Base-by-base conservation (phyloP, 257 asterid genomes). In the Pogostemon cablin region DNA sequence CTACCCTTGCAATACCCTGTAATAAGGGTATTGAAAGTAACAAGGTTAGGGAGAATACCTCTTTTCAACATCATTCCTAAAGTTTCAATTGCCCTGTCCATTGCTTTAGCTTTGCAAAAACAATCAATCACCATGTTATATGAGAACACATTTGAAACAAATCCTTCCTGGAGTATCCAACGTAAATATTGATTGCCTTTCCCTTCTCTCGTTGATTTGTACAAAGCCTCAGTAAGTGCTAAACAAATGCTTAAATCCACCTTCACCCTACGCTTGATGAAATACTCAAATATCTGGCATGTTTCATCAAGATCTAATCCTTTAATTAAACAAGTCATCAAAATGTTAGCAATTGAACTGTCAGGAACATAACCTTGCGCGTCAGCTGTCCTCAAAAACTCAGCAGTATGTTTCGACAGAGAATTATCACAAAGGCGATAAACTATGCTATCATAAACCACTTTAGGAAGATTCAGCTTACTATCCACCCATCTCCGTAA, bases 61-160 rank as follows among this genome's bases (percentile, higher is more conserved):
- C 85, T 84, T 69, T 79, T 63, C 59, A 54, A 77, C 97, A 93
- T 90, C 76, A 76, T 75, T 49, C 64, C 77, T 42, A 93, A 85
- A 66, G 80, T 75, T 68, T 83, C 81, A 48, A 81, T 40, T 56
- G 97, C 96, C 68, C 78, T 80, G 39, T 75, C 75, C 80, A 89
- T 84, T 96, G 85, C 82, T 73, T 83, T 86, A 67, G 83, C 83
- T 76, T 85, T 86, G 88, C 96, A 93, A 69, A 88, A 89, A 81
- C 97, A 87, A 83, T 88, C 92, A 65, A 90, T 84, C 70, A 89
- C 78, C 91, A 81, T 83, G 74, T 93, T 93, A 78, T 84, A 93
- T 1, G 88, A 67, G 80, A 80, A 83, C 4, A 80, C 86, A 65
- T 74, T 84, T 6, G 78, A 69, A 12, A 90, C 79, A 47, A 83